A percentile compares a stretch with the other conserved stretches of the same genome.
phyloP scores from a whole-genome alignment of 2,329 filamentous ascomycete genomes.

The Dactylonectria estremocensis region DNA sequence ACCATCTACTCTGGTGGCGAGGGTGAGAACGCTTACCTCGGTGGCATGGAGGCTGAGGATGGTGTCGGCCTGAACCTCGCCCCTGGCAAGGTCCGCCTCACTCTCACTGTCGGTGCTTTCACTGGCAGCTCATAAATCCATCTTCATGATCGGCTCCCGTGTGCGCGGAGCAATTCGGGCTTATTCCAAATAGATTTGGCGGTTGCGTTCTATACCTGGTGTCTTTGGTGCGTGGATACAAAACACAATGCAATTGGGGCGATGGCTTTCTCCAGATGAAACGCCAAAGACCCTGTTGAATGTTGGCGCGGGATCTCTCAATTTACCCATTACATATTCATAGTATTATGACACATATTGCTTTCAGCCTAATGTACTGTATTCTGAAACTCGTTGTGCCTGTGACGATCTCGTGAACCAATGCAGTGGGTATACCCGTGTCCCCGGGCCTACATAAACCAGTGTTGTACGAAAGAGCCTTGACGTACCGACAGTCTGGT shows the following conservation, averaged over 20 bases:
- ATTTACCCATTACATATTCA: slow-evolving; percentile 38
- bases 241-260: slow-evolving; percentile 31
- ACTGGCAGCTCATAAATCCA: slow-evolving; percentile 24
- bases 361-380: slow-evolving; percentile 28
- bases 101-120: slow-evolving; percentile 52
- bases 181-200: slow-evolving; percentile 27
- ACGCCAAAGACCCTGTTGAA: slow-evolving; percentile 30
- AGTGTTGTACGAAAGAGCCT: background rate
- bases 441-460: background rate
- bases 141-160: background rate
- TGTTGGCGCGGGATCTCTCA: slow-evolving; percentile 40
- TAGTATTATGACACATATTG: slow-evolving; percentile 46
- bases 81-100: slow-evolving; percentile 48
- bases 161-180: slow-evolving; percentile 6
- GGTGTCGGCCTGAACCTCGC: slow-evolving; percentile 60
- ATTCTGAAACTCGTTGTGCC: background rate
- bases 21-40: slow-evolving; percentile 57
- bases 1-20: slow-evolving; percentile 55
- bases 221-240: slow-evolving; percentile 29
- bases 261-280: slow-evolving; percentile 28
- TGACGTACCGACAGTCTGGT: background rate
- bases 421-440: background rate
- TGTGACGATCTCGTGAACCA: background rate
- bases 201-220: slow-evolving; percentile 30
- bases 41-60: slow-evolving; percentile 55